phyloP scores from a whole-genome alignment of 345 rosid genomes.

The Bruguiera parviflora region DNA sequence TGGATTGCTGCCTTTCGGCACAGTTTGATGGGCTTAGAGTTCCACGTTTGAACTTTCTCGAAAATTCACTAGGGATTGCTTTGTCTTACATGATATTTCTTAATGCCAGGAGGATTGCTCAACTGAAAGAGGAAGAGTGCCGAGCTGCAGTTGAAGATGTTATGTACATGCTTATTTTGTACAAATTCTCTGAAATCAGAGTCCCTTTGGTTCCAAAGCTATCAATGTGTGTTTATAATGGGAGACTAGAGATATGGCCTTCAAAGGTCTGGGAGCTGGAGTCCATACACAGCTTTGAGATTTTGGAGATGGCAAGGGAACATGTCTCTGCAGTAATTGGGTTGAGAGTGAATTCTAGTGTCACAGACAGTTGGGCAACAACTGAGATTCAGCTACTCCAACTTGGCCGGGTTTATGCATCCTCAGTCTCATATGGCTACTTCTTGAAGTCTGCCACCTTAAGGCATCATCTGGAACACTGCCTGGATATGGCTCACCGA shows the following conservation, averaged over 20 bases:
- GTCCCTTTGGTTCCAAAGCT: conserved; percentile 89
- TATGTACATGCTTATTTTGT: conserved; percentile 78
- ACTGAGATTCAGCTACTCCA: conserved; percentile 53
- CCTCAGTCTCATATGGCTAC: conserved; percentile 81
- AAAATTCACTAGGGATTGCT: too few relatives aligned
- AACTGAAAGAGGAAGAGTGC: conserved; percentile 59
- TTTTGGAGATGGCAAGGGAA: conserved; percentile 66
- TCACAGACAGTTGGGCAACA: conserved; percentile 76
- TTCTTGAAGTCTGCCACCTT: conserved; percentile 72
- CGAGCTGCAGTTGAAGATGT: conserved; percentile 73
- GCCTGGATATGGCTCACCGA: conserved; percentile 23
- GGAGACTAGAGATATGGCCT: conserved; percentile 87
- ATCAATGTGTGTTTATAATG: conserved; percentile 69
- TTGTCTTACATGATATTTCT: conserved; percentile 12
- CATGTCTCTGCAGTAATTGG: conserved; percentile 74
- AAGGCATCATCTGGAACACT: conserved; percentile 63
- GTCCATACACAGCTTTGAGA: conserved; percentile 65
- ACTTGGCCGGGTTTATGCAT: conserved; percentile 50
- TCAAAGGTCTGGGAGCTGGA: conserved; percentile 90
- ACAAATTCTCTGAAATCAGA: conserved; percentile 78
- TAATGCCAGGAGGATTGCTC: conserved; percentile 69
- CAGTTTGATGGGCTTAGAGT: neutral
- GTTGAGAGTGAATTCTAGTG: conserved; percentile 64
- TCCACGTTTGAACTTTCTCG: neutral
- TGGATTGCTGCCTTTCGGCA: neutral